Percentiles rank a stretch among this genome's conserved stretches.
Conservation (phyloP, 2,329 filamentous ascomycete species). For the Alternaria ethzedia region DNA sequence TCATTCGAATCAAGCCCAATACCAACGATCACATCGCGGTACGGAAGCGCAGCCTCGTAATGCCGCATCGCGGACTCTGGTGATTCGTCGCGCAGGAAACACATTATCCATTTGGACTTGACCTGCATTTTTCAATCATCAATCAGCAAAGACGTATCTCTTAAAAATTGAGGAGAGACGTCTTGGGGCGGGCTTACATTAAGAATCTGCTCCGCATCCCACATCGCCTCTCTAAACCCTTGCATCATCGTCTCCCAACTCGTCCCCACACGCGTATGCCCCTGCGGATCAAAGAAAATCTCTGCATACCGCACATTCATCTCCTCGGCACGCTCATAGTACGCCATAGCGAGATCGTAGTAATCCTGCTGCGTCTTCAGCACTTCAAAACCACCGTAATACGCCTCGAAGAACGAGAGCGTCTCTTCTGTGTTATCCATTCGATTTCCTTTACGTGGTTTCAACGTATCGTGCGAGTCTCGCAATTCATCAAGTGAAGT, state of each 20-base stretch:
- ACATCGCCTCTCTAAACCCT: constrained; percentile 39
- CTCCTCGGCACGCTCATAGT: constrained; percentile 38
- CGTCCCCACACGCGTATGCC: constrained; percentile 49
- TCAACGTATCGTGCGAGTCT: constrained; percentile 38
- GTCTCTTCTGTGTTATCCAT: constrained; percentile 21
- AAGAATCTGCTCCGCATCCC: constrained; percentile 15
- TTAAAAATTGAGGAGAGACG: accelerated
- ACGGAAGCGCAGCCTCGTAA: constrained; percentile 42
- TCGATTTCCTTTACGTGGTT: constrained; percentile 1
- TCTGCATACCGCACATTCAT: constrained; percentile 53
- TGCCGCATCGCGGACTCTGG: constrained; percentile 37
- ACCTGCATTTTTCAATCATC: neutral
- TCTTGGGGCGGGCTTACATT: neutral
- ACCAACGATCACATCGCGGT: constrained; percentile 51
- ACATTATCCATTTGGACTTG: constrained; percentile 49
- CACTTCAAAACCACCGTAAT: constrained; percentile 36
- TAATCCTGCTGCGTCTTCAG: constrained; percentile 48
- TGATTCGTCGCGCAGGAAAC: constrained; percentile 53
- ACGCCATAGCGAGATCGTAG: constrained; percentile 51
- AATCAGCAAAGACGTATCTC: neutral
- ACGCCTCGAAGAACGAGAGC: constrained; percentile 31
- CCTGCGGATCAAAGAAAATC: constrained; percentile 54
- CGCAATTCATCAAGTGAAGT: constrained; percentile 5
- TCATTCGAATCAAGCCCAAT: constrained; percentile 59
- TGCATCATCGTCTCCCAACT: constrained; percentile 40